Evolutionary conservation across 345 rosid genomes (phyloP).

Genomic region (Syzygium grande): DNA sequence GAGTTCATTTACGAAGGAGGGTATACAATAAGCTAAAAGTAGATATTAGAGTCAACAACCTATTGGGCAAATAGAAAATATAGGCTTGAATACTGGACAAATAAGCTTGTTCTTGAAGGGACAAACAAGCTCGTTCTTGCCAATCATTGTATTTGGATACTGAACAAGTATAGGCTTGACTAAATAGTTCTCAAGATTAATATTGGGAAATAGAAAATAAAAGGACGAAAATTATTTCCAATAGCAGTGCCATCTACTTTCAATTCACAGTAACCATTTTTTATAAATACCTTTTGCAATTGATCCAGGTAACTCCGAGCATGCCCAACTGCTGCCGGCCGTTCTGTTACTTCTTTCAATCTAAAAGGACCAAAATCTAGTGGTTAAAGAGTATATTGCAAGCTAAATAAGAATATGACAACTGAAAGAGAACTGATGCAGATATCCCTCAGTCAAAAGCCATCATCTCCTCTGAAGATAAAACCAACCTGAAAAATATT

Average conservation of each 20-base stretch:
- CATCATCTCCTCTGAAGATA: background rate
- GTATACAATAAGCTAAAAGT: background rate
- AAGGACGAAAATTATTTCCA: background rate
- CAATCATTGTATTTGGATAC: background rate
- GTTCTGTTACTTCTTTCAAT: conserved; percentile 69
- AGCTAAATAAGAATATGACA: background rate
- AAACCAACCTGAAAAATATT: conserved; percentile 52
- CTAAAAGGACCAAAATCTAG: conserved; percentile 15
- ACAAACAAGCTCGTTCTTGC: background rate
- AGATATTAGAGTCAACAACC: background rate
- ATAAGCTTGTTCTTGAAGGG: background rate
- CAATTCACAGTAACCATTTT: background rate
- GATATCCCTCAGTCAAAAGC: background rate
- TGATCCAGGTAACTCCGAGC: conserved; percentile 54
- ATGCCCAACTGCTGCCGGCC: conserved; percentile 60
- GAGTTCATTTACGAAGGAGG: background rate
- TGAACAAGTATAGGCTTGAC: background rate
- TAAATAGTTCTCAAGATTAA: background rate
- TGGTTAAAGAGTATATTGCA: background rate
- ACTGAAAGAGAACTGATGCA: background rate
- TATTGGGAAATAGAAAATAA: background rate
- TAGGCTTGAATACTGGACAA: background rate
- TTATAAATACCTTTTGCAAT: conserved; percentile 55
- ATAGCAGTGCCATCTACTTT: background rate
- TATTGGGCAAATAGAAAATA: background rate